Evolutionary conservation across 441 rosid genomes (phyloP).

Genomic region (Erodium moschatum): DNA sequence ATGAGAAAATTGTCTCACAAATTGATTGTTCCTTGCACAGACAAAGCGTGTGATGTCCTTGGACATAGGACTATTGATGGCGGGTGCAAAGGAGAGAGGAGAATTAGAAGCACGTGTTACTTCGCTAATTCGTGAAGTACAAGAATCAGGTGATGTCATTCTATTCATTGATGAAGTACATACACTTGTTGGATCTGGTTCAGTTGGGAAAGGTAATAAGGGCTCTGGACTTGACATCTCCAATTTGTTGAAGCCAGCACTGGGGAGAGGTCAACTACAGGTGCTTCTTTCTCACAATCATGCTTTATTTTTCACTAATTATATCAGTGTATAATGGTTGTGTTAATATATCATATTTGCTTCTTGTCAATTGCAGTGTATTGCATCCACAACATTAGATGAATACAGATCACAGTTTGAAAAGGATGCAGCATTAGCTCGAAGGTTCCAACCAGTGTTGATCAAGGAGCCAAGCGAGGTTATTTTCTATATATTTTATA

Average conservation of each 20-base stretch:
- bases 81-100: slow-evolving; percentile 79
- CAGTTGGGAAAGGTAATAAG: slow-evolving; percentile 66
- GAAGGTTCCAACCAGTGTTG: slow-evolving; percentile 68
- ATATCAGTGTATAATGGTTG: neutral
- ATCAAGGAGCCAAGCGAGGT: slow-evolving; percentile 70
- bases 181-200: slow-evolving; percentile 72
- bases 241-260: slow-evolving; percentile 69
- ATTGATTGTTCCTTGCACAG: slow-evolving; percentile 34
- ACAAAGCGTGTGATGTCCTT: slow-evolving; percentile 57
- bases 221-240: slow-evolving; percentile 79
- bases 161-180: slow-evolving; percentile 74
- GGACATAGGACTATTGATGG: slow-evolving; percentile 64
- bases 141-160: slow-evolving; percentile 58
- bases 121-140: slow-evolving; percentile 47
- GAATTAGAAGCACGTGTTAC: slow-evolving; percentile 77
- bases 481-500: slow-evolving; percentile 21
- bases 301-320: slow-evolving; percentile 2
- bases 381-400: slow-evolving; percentile 63
- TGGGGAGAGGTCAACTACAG: slow-evolving; percentile 78
- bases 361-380: slow-evolving; percentile 45
- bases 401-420: slow-evolving; percentile 65
- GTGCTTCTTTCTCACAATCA: slow-evolving; percentile 29
- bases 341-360: neutral
- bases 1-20: slow-evolving; percentile 1
- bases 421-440: slow-evolving; percentile 66